Base-by-base conservation (phyloP, 164 flowering plant species). In the Magnolia kwangsiensis region DNA sequence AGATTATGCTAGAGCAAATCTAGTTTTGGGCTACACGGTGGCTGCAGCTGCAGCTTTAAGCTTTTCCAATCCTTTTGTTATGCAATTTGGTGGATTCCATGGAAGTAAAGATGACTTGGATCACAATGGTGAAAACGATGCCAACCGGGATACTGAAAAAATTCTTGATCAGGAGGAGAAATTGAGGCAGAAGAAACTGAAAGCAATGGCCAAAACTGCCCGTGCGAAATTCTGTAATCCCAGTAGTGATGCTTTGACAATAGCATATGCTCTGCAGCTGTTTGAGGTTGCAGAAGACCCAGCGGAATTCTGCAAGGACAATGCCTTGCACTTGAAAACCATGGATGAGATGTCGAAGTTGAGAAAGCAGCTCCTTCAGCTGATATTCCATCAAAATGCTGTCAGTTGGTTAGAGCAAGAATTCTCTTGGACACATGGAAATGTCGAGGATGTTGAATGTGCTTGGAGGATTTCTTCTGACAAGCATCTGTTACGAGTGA, bases 271-370 rank as follows among this genome's bases (percentile, higher is more conserved):
- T 64, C 80, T 96, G 70, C 98, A 90, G 71, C 82, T 88, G 78
- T 96, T 90, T 84, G 99, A 96, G 80, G 83, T 81, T 63, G 88
- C 96, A 18, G 75, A 50, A 65, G 85, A 75, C 75, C 90, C 81
- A 7, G 76, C 50, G 29, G 88, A 87, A 31, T 96, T 94, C 86
- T 92, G 98, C 81, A 74, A 75, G 37, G 87, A 85, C 58, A 79
- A 89, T 82, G 80, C 83, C 4, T 74, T 96, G 77, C 90, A 92
- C 77, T 78, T 84, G 63, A 94, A 96, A 82, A 94, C 95, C 19
- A 90, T 96, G 98, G 94, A 92, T 78, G 99, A 96, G 76, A 96
- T 94, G 97, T 94, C 97, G 74, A 94, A 96, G 81, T 85, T 96
- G 67, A 86, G 97, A 82, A 90, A 88, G 80, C 98, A 91, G 83